These are phyloP conservation scores for Monilinia vaccinii-corymbosi DNA, from an alignment of 2,329 filamentous ascomycete genomes.

Conservation along the genomic window DNA sequence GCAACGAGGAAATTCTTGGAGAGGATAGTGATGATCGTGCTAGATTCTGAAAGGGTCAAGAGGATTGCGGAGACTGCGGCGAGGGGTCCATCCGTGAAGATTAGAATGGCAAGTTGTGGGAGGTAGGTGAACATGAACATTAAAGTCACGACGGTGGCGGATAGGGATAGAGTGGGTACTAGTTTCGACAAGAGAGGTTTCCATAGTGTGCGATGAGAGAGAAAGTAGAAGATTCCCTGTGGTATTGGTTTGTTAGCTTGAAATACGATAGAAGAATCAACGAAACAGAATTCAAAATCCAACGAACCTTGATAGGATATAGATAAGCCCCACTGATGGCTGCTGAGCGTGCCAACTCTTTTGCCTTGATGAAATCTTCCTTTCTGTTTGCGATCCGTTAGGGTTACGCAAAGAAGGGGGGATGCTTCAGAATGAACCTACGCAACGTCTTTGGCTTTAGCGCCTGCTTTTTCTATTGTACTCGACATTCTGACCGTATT, in stretches of 20 bases:
- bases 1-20: conserved; percentile 67
- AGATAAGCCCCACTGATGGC: conserved; percentile 70
- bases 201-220: conserved; percentile 47
- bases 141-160: conserved; percentile 58
- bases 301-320: conserved; percentile 65
- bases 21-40: conserved; percentile 46
- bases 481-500: conserved; percentile 18
- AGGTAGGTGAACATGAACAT: conserved; percentile 88
- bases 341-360: conserved; percentile 55
- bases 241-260: conserved; percentile 9
- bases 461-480: conserved; percentile 22
- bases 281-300: neutral
- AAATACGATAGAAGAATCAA: conserved; percentile 9
- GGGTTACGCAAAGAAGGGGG: neutral
- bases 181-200: conserved; percentile 48
- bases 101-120: conserved; percentile 73
- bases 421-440: conserved; percentile 16
- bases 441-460: conserved; percentile 30
- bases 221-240: conserved; percentile 51
- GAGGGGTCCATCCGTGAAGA: conserved; percentile 77
- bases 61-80: conserved; percentile 65
- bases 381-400: conserved; percentile 34
- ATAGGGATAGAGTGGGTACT: conserved; percentile 57
- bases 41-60: conserved; percentile 55
- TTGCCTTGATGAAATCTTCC: conserved; percentile 64